These are phyloP conservation scores for Colletotrichum nymphaeae DNA, from an alignment of 2,329 filamentous ascomycete species.

Conservation along the genomic window DNA sequence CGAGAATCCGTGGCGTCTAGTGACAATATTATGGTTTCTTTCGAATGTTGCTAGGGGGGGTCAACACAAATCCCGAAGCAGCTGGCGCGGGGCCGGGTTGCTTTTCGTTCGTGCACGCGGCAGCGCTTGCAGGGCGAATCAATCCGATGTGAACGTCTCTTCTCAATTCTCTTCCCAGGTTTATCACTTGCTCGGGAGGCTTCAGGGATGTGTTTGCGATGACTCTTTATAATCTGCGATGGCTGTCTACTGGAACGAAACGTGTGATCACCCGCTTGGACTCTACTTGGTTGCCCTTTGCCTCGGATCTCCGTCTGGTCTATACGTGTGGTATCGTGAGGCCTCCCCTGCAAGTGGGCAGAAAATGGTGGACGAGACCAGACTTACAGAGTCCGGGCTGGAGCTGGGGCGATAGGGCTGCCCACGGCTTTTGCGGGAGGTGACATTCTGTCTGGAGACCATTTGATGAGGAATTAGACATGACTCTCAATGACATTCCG, in stretches of 20 bases:
- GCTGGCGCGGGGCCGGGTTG: neutral
- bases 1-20: neutral
- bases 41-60: neutral
- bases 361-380: neutral
- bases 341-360: neutral
- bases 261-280: conserved; percentile 11
- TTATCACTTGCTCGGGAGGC: no score
- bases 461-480: neutral
- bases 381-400: neutral
- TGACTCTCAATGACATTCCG: neutral
- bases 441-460: neutral
- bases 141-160: neutral
- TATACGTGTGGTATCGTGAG: neutral
- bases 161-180: no score
- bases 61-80: neutral
- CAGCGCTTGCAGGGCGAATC: neutral
- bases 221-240: neutral
- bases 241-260: neutral
- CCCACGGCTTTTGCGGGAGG: neutral
- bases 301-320: neutral
- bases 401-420: neutral
- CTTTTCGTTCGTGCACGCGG: neutral
- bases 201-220: no score
- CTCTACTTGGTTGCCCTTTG: neutral
- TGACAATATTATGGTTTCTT: neutral